Percentiles rank a stretch among this genome's conserved stretches.
These are phyloP conservation scores for Chytriomyces sp. DNA, from an alignment of 192 early-diverging fungal species.

Conservation along the genomic window DNA sequence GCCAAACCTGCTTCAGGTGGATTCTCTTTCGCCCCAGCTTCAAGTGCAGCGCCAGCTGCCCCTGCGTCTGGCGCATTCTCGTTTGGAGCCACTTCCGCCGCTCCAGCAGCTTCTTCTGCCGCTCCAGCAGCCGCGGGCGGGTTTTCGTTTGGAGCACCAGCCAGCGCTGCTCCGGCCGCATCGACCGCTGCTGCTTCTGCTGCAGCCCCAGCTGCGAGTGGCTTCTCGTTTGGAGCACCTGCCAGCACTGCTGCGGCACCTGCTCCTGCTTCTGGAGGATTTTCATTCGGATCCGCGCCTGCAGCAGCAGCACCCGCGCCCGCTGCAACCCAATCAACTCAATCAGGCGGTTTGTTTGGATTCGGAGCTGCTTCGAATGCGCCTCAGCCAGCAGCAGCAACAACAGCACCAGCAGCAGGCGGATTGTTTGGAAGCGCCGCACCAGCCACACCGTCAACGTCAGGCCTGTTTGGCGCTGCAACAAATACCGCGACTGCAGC, in stretches of 20 bases:
- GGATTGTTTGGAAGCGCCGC: neutral
- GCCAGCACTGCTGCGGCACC: constrained; percentile 6
- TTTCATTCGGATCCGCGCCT: constrained; percentile 22
- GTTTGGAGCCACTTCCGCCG: constrained; percentile 2
- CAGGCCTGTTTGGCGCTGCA: neutral
- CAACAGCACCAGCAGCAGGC: constrained; percentile 4
- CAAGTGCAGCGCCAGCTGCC: neutral
- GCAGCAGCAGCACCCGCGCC: constrained; percentile 24
- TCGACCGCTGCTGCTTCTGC: neutral
- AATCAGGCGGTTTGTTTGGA: constrained; percentile 30
- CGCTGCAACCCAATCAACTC: constrained; percentile 25
- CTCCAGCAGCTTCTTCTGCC: neutral
- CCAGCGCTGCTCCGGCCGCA: constrained; percentile 14
- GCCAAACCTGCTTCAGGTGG: constrained; percentile 22
- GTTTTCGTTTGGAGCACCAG: constrained; percentile 25
- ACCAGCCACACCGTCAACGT: constrained; percentile 10
- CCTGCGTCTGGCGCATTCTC: constrained; percentile 9
- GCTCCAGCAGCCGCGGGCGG: neutral
- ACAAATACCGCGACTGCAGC: constrained; percentile 8
- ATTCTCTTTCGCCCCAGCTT: constrained; percentile 26
- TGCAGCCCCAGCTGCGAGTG: neutral
- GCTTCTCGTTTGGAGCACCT: constrained; percentile 27
- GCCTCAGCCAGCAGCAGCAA: constrained; percentile 5
- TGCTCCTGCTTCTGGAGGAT: constrained; percentile 11
- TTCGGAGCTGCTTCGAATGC: constrained; percentile 24